phyloP scores from a whole-genome alignment of 495 filamentous ascomycete genomes.

The Aspergillus conjunctus region DNA sequence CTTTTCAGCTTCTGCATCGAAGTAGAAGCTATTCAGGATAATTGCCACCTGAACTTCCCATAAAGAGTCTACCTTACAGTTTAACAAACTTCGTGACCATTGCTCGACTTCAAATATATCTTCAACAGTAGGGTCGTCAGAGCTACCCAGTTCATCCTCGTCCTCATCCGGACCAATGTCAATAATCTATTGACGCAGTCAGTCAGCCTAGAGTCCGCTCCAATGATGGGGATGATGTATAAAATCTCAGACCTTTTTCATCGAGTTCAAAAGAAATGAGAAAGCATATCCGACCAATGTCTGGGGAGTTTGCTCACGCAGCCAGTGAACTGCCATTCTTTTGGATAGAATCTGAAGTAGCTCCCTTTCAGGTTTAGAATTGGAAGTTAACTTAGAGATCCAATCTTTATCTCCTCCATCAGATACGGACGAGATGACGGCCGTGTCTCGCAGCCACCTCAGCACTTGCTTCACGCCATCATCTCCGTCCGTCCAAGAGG shows the following conservation, averaged over 20 bases:
- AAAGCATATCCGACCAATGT: constrained; percentile 21
- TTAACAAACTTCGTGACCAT: constrained; percentile 18
- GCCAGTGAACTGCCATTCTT: constrained; percentile 26
- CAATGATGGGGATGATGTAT: neutral
- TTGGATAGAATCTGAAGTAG: constrained; percentile 21
- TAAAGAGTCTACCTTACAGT: constrained; percentile 25
- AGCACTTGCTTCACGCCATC: constrained; percentile 31
- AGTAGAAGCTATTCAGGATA: constrained; percentile 22
- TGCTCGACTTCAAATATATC: constrained; percentile 23
- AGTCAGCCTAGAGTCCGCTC: neutral
- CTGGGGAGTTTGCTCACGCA: constrained; percentile 18
- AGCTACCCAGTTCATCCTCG: neutral
- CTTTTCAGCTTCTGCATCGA: constrained; percentile 18
- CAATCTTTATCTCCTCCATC: constrained; percentile 15
- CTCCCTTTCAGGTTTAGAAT: constrained; percentile 21
- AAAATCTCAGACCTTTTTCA: constrained; percentile 18
- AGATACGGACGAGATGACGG: constrained; percentile 33
- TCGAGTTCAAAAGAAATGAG: constrained; percentile 17
- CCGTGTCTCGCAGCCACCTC: constrained; percentile 37
- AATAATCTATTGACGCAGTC: constrained; percentile 7
- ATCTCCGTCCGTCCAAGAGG: constrained; percentile 36
- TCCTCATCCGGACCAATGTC: neutral
- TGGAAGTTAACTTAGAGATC: constrained; percentile 24
- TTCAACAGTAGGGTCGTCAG: constrained; percentile 11
- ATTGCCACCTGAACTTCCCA: constrained; percentile 43